These are phyloP conservation scores for Aspergillus panamensis DNA, from an alignment of 495 filamentous ascomycete genomes.

Conservation along the genomic window DNA sequence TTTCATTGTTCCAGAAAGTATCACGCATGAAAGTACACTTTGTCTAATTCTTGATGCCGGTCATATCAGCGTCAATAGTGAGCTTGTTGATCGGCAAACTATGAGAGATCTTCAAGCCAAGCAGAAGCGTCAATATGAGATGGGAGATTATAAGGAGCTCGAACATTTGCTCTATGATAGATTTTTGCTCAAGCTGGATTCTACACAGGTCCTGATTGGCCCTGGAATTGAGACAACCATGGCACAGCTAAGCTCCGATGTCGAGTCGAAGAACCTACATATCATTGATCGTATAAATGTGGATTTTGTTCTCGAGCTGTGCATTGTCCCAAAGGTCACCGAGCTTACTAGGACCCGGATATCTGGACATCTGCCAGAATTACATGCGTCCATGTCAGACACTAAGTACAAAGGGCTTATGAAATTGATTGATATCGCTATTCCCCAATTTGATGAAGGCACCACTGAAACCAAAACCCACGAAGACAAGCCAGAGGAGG, in stretches of 20 bases:
- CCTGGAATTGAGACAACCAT: constrained; percentile 90
- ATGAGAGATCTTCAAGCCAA: constrained; percentile 87
- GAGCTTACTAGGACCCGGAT: constrained; percentile 91
- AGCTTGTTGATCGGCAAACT: constrained; percentile 85
- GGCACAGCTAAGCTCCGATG: constrained; percentile 68
- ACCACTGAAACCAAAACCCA: constrained; percentile 19
- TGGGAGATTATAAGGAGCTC: constrained; percentile 80
- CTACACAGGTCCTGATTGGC: constrained; percentile 91
- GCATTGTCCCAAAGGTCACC: constrained; percentile 88
- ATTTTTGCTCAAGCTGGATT: constrained; percentile 85
- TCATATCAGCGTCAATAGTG: constrained; percentile 89
- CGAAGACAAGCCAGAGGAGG: constrained; percentile 30
- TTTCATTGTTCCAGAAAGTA: constrained; percentile 92
- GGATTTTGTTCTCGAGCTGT: constrained; percentile 86
- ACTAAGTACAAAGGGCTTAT: constrained; percentile 94
- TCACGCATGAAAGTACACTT: constrained; percentile 71
- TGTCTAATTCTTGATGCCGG: constrained; percentile 95
- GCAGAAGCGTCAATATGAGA: constrained; percentile 80
- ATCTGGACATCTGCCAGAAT: constrained; percentile 84
- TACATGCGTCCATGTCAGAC: constrained; percentile 89
- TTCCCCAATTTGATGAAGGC: constrained; percentile 73
- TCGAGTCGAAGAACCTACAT: constrained; percentile 71
- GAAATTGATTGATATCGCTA: constrained; percentile 92
- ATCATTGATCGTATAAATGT: constrained; percentile 96
- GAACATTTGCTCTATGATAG: constrained; percentile 95